Conservation (phyloP, 129 eudicot species). For the Apium graveolens region DNA sequence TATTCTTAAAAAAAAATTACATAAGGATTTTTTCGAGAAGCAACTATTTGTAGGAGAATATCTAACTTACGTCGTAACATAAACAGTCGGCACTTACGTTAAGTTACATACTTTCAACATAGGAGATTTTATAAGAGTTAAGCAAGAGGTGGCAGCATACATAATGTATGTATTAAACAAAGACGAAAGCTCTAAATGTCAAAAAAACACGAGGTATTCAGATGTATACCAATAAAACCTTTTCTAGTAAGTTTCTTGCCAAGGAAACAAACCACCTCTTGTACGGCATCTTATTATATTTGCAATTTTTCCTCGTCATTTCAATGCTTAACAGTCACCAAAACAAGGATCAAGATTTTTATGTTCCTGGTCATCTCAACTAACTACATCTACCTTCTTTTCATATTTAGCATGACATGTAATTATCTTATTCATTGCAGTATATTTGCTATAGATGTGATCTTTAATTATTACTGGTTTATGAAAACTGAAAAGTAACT, state of each 20-base stretch:
- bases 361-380: slow-evolving; percentile 32
- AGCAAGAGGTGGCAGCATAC: not conserved
- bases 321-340: not conserved
- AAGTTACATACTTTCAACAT: not conserved
- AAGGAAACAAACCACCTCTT: not conserved
- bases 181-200: not conserved
- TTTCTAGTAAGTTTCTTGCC: not conserved
- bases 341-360: slow-evolving; percentile 6
- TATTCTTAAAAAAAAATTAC: not conserved
- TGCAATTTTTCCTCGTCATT: not conserved
- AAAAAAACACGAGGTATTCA: not conserved
- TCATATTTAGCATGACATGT: slow-evolving; percentile 23
- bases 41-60: not conserved
- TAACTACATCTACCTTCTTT: slow-evolving; percentile 34
- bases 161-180: not conserved
- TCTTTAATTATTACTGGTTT: too few relatives aligned
- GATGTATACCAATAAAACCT: not conserved
- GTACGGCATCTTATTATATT: not conserved
- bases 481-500: not conserved
- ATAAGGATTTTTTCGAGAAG: not conserved
- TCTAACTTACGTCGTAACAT: not conserved
- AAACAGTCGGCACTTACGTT: not conserved
- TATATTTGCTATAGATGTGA: not conserved
- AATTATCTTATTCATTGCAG: slow-evolving; percentile 6
- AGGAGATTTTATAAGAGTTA: not conserved